Base-by-base conservation (phyloP, 169 alveolate genomes). In the Eimeria tenella region DNA sequence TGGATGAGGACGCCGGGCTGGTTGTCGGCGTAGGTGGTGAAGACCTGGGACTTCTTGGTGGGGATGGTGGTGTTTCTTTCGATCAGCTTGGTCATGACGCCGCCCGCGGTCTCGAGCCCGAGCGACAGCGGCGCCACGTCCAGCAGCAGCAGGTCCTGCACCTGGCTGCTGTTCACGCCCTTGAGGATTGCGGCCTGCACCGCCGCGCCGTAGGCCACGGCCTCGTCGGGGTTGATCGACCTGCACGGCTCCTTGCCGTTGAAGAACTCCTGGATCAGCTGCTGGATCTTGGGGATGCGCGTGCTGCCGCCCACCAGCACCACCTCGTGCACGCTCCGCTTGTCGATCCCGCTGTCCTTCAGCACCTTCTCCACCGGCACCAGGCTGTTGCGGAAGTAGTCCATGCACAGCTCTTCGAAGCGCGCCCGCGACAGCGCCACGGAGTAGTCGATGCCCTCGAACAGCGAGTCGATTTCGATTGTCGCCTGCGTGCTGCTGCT, bases 131-230 rank as follows among this genome's bases (percentile, higher is more conserved):
- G 99, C 53, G 99, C 97, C 68, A 99, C 99, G 95, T 99, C 99
- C 95, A 99, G 97, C 79, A 99, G 96, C 65, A 99, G 97, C 92
- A 99, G 96, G 81, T 99, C 99, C 96, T 98, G 94, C 97, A 97
- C 73, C 60, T 86, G 89, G 17, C 95, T 90, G 50, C 93, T 94
- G 96, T 98, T 98, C 81, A 98, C 99, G 74, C 99, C 99, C 95
- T 98, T 98, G 93, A 98, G 97, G 15, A 98, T 99, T 17, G 99
- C 99, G 19, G 99, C 99, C 96, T 99, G 99, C 55, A 99, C 99
- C 4, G 99, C 99, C 49, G 99, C 99, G 71, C 99, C 99, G 97
- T 97, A 97, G 8, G 99, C 99, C 77, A 99, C 99, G 65, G 99
- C 99, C 96, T 99, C 99, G 95, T 99, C 99, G 15, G 99, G 99